Percentiles rank a stretch among this genome's conserved stretches.
Conservation (phyloP, 345 rosid genomes). For the Cochlearia excelsa region DNA sequence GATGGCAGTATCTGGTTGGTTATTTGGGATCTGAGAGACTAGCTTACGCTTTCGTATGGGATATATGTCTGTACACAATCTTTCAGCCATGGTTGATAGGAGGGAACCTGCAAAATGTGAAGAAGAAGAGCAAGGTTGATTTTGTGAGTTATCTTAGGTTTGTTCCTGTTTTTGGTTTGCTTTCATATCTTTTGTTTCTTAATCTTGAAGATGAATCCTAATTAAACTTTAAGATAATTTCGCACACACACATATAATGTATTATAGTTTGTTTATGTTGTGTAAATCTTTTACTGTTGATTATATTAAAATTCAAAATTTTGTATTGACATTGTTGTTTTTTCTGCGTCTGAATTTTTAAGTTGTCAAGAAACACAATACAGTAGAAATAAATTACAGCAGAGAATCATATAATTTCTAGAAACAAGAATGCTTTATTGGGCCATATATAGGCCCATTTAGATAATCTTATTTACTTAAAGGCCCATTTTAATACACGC, state of each 20-base stretch:
- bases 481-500: conserved; percentile 17
- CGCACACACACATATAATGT: no score
- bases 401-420: no score
- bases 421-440: no score
- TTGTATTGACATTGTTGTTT: no score
- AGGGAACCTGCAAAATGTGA: conserved; percentile 66
- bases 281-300: no score
- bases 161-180: conserved; percentile 76
- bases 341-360: no score
- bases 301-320: no score
- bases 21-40: conserved; percentile 85
- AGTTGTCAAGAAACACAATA: no score
- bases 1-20: conserved; percentile 61
- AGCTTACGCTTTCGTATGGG: conserved; percentile 92
- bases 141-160: conserved; percentile 64
- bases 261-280: no score
- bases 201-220: conserved; percentile 42
- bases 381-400: no score
- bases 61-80: conserved; percentile 66
- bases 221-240: no score
- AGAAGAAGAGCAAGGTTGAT: conserved; percentile 49
- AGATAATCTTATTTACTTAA: neutral
- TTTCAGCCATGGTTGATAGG: conserved; percentile 98
- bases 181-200: conserved; percentile 62
- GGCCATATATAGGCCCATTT: conserved; percentile 2